Evolutionary conservation across 2,329 filamentous ascomycete species (phyloP), one percentile per base, ranked within the genome.

Genomic region (Phaeosphaeria sp.): DNA sequence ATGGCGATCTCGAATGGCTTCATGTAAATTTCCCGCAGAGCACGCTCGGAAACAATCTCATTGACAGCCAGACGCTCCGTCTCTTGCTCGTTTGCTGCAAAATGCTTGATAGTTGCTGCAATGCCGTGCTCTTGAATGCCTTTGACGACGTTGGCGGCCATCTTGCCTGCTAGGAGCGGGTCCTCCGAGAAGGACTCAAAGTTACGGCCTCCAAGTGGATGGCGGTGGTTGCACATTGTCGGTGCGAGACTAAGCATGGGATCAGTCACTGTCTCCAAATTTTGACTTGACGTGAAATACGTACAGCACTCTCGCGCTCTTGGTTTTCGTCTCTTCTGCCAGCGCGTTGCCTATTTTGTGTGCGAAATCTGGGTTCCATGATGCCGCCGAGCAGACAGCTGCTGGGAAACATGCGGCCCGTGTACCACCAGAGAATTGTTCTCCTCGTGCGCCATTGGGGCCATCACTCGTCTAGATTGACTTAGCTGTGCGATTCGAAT

Each of bases 201-300:
- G 59, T 92, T 92, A 56, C 91, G 85, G 7, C 91, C 91, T 4
- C 91, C 91, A 0, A 95, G 82, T 0, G 91, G 91, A 55, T 91
- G 90, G 15, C 91, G 86, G 67, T 95, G 91, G 79, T 92, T 89
- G 77, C 91, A 93, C 56, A 92, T 89, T 0, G 91, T 93, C 0
- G 90, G 91, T 0, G 89, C 91, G 2, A 94, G 83, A 7, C 73
- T 75, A 21, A 6, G 36, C n/a, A 24, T 30, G 49, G 11, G 30
- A 61, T 65, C 21, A 60, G 59, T 33, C 24, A 8, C 7, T 13
- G 9, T 30, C 2, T 6, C 2, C 21, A 13, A 17, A 30, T 2
- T 20, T 11, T 20, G n/a, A 2, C 5, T 5, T 13, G 6, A 22
- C n/a, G 9, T 6, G 25, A 36, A 18, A 59, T 18, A 43, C 71